Base-by-base conservation (phyloP, 179 eudicot species). In the Drosera spatulata region DNA sequence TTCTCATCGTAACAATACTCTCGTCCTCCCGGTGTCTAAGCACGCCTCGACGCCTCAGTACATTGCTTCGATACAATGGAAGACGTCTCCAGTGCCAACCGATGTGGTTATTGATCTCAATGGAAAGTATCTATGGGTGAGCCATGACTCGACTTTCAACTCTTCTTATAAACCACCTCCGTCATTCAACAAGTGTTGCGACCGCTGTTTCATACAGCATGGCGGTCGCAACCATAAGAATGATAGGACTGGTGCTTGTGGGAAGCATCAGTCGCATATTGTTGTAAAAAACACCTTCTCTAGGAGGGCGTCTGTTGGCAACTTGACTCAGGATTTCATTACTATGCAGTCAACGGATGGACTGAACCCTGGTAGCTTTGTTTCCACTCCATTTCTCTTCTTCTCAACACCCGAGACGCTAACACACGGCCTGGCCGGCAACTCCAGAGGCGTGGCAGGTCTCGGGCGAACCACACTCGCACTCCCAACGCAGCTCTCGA, bases 1-100 rank as follows among this genome's bases (percentile, higher is more conserved):
- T n/a, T n/a, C n/a, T n/a, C n/a, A n/a, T n/a, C n/a, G n/a, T n/a
- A n/a, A n/a, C n/a, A n/a, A n/a, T n/a, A n/a, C n/a, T n/a, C n/a
- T n/a, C n/a, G n/a, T n/a, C n/a, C 67, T 67, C 46, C 71, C 78
- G 10, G 49, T 74, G 42, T 58, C 71, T 46, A 74, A 74, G 5
- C 68, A 74, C 37, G 50, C 66, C 59, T 51, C 38, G 2, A 51
- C 70, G 9, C 68, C 15, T 40, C 70, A 65, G 39, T 70, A 74
- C 55, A 44, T 59, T n/a, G 66, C 66, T 38, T 56, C 10, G 2
- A 41, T 66, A 46, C 48, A 38, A 60, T 65, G 54, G 14, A 55
- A 70, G 11, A 74, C 74, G 10, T 71, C 71, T 41, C 60, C 56
- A 2, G 58, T 52, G 7, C 71, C 71, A 33, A 55, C 67, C 15